Conservation (phyloP, 2,329 filamentous ascomycete species). For the Colletotrichum echinochloae region DNA sequence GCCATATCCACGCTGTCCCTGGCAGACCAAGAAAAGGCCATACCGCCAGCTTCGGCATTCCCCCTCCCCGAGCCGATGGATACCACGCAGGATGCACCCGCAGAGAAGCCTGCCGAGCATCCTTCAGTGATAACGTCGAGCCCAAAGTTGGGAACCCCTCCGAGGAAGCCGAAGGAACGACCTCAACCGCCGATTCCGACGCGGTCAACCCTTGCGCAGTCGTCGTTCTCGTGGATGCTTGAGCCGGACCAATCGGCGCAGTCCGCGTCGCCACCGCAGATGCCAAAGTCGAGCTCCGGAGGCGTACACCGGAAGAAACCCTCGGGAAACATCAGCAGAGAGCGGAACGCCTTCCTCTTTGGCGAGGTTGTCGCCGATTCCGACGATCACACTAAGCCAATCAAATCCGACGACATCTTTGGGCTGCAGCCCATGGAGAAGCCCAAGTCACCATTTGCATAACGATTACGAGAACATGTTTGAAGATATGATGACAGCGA, state of each 20-base stretch:
- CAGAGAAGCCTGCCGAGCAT: constrained; percentile 6
- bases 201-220: constrained; percentile 76
- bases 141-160: neutral
- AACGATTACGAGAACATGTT: constrained; percentile 9
- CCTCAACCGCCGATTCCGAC: constrained; percentile 63
- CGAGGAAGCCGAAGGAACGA: constrained; percentile 12
- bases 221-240: constrained; percentile 85
- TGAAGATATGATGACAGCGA: constrained; percentile 19
- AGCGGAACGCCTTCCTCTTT: constrained; percentile 70
- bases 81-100: constrained; percentile 22
- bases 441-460: constrained; percentile 30
- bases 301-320: constrained; percentile 53
- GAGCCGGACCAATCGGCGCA: constrained; percentile 62
- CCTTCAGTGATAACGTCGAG: constrained; percentile 22
- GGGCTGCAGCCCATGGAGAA: constrained; percentile 62
- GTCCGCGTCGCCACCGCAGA: constrained; percentile 48
- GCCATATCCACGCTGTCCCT: constrained; percentile 34
- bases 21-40: constrained; percentile 4
- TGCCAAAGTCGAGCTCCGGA: constrained; percentile 43
- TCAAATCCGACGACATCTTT: constrained; percentile 64
- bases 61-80: constrained; percentile 30
- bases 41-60: neutral
- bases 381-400: constrained; percentile 50
- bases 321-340: constrained; percentile 60
- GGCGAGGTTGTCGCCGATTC: constrained; percentile 61